Percentiles rank a stretch among this genome's conserved stretches.
phyloP scores from a whole-genome alignment of 75 land plant genomes.

The Picea glauca region DNA sequence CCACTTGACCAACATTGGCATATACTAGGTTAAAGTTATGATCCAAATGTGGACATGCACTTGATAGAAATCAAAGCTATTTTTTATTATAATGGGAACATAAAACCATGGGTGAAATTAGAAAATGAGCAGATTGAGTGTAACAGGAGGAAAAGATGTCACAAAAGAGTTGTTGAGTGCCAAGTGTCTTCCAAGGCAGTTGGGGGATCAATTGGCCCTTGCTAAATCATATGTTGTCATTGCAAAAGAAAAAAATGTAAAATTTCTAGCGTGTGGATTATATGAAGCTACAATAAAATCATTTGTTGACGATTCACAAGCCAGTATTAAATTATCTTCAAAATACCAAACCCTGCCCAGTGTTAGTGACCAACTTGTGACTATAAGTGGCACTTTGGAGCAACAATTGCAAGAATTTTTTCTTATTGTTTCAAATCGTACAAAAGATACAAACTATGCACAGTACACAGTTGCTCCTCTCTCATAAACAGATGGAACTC shows the following conservation, averaged over 20 bases:
- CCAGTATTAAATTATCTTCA: constrained; percentile 82
- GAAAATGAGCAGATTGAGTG: too few relatives aligned
- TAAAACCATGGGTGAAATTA: too few relatives aligned
- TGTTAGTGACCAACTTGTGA: constrained; percentile 70
- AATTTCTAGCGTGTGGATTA: too few relatives aligned
- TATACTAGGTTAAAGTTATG: too few relatives aligned
- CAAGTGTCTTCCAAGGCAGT: constrained; percentile 62
- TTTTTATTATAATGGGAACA: too few relatives aligned
- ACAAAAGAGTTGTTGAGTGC: constrained; percentile 57
- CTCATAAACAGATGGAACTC: constrained; percentile 37
- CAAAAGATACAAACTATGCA: constrained; percentile 65
- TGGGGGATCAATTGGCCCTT: constrained; percentile 79
- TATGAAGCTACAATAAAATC: constrained; percentile 83
- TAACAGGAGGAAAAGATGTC: constrained; percentile 21
- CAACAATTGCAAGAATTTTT: constrained; percentile 66
- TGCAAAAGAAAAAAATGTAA: constrained; percentile 87
- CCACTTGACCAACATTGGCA: too few relatives aligned
- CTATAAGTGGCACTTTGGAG: constrained; percentile 55
- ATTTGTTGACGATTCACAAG: constrained; percentile 72
- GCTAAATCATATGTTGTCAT: constrained; percentile 82
- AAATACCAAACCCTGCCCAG: constrained; percentile 56
- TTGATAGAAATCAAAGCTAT: too few relatives aligned
- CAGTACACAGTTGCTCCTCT: constrained; percentile 56
- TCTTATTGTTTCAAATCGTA: constrained; percentile 60
- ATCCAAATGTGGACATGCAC: too few relatives aligned